phyloP scores from a whole-genome alignment of 176 grass and related monocot species.

The Aegilops umbellulata region DNA sequence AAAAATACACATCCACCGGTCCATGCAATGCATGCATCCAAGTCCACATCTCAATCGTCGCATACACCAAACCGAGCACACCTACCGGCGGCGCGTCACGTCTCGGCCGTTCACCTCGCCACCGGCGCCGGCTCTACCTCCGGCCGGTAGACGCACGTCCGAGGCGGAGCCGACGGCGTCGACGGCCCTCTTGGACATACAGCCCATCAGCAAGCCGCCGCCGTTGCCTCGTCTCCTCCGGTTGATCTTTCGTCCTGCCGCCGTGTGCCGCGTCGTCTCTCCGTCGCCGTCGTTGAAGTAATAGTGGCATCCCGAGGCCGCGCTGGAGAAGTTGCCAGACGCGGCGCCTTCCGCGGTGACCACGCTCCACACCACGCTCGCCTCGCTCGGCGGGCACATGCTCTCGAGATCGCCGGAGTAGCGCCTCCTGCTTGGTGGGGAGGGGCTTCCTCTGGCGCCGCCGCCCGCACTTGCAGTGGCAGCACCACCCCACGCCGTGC shows the following conservation, averaged over 20 bases:
- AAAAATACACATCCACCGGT: conserved; percentile 22
- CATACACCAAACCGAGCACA: neutral
- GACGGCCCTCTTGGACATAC: conserved; percentile 19
- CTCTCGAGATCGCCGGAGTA: conserved; percentile 23
- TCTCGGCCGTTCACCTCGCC: neutral
- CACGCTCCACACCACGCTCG: conserved; percentile 53
- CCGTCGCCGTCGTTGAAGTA: neutral
- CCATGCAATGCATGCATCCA: neutral
- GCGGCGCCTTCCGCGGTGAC: conserved; percentile 46
- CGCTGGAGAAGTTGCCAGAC: conserved; percentile 52
- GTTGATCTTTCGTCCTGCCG: neutral
- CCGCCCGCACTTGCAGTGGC: neutral
- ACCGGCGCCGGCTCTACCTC: neutral
- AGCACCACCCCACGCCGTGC: neutral
- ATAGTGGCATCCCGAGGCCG: conserved; percentile 38
- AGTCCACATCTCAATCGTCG: neutral
- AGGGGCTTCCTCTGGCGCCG: neutral
- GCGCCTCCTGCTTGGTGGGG: neutral
- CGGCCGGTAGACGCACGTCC: neutral
- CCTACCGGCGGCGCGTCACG: conserved; percentile 19
- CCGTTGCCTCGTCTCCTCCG: neutral
- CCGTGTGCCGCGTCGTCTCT: neutral
- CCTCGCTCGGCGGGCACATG: conserved; percentile 46
- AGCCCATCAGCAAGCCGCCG: conserved; percentile 29
- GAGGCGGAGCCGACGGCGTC: neutral